These are phyloP conservation scores for Fusarium secorum DNA, from an alignment of 2,329 filamentous ascomycete genomes.

Conservation along the genomic window DNA sequence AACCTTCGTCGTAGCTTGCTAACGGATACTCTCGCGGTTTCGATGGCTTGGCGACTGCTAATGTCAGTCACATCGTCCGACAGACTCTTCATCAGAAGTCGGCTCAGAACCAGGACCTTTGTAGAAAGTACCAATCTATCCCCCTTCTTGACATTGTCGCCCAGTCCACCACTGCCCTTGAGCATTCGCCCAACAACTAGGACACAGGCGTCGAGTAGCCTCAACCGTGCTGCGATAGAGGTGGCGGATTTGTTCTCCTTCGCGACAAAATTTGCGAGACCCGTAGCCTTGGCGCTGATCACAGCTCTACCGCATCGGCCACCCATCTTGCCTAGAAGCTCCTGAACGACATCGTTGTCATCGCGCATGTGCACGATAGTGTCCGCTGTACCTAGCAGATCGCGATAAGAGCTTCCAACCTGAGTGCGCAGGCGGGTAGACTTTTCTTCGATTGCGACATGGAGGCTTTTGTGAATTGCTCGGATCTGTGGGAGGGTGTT, in stretches of 20 bases:
- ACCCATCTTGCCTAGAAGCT: slow-evolving; percentile 75
- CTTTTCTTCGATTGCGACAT: slow-evolving; percentile 68
- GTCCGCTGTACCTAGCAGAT: slow-evolving; percentile 90
- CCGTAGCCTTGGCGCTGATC: slow-evolving; percentile 70
- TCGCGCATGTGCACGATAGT: slow-evolving; percentile 89
- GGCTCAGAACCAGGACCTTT: slow-evolving; percentile 78
- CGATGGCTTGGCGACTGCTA: slow-evolving; percentile 54
- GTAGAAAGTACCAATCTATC: slow-evolving; percentile 65
- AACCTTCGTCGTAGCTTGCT: slow-evolving; percentile 69
- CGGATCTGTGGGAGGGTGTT: slow-evolving; percentile 71
- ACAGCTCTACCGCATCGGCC: slow-evolving; percentile 77
- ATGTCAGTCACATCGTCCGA: slow-evolving; percentile 55
- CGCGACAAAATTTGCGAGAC: slow-evolving; percentile 59
- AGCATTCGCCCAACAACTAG: slow-evolving; percentile 60
- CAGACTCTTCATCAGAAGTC: slow-evolving; percentile 78
- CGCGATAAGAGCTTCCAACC: slow-evolving; percentile 78
- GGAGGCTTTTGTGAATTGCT: slow-evolving; percentile 67
- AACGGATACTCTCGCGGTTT: slow-evolving; percentile 70
- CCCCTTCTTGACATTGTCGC: slow-evolving; percentile 49
- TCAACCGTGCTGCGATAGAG: slow-evolving; percentile 53
- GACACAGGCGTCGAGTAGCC: slow-evolving; percentile 61
- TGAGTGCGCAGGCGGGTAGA: slow-evolving; percentile 68
- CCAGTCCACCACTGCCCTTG: slow-evolving; percentile 48
- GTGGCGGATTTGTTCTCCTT: slow-evolving; percentile 41
- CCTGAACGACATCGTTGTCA: slow-evolving; percentile 78